These are phyloP conservation scores for Scheffersomyces lignicola DNA, from an alignment of 1,139 yeast species.

Conservation along the genomic window DNA sequence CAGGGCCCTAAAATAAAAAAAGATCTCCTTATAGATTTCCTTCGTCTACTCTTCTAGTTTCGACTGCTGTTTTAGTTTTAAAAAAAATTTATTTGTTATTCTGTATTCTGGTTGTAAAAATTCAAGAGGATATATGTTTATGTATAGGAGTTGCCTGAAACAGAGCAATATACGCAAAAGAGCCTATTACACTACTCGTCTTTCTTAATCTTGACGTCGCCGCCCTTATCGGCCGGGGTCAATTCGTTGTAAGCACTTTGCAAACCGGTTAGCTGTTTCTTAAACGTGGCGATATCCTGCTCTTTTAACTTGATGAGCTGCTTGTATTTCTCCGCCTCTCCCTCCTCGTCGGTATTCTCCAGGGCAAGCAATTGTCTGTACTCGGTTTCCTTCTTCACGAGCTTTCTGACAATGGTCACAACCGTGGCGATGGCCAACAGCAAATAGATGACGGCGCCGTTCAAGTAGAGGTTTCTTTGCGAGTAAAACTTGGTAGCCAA, in stretches of 20 bases:
- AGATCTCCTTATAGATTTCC: neutral
- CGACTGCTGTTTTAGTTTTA: neutral
- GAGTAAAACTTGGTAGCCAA: constrained; percentile 62
- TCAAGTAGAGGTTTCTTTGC: constrained; percentile 69
- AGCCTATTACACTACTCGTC: no score
- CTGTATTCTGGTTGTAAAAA: no score
- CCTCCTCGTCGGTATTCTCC: constrained; percentile 18
- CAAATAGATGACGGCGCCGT: constrained; percentile 69
- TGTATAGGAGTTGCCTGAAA: no score
- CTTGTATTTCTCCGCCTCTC: constrained; percentile 38
- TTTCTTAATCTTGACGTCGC: no score
- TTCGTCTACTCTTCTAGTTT: neutral
- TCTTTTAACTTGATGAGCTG: constrained; percentile 47
- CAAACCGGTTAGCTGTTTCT: constrained; percentile 54
- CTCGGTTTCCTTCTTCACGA: constrained; percentile 56
- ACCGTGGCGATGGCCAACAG: constrained; percentile 60
- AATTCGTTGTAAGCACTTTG: constrained; percentile 54
- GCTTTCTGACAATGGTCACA: constrained; percentile 53
- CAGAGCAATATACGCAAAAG: no score
- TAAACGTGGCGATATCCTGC: constrained; percentile 48
- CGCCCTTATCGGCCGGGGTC: constrained; percentile 15
- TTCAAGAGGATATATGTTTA: no score
- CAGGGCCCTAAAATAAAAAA: no score
- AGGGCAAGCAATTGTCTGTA: constrained; percentile 27
- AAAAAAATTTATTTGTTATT: neutral